Percentiles rank a stretch among this genome's conserved stretches.
phyloP scores from a whole-genome alignment of 2,329 filamentous ascomycete genomes.

The Aspergillus spinulosporus region DNA sequence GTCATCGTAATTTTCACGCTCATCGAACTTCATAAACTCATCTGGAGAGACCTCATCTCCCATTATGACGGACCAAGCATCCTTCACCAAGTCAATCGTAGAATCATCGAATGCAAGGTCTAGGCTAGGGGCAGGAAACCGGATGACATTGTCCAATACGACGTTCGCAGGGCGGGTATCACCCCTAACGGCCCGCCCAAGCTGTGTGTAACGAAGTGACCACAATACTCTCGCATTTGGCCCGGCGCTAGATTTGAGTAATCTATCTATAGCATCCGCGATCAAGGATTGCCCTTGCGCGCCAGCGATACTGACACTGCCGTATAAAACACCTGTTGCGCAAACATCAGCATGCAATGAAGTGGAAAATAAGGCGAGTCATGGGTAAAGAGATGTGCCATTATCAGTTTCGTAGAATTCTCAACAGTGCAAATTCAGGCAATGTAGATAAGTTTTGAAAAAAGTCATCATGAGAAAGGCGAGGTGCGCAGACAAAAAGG shows the following conservation, averaged over 20 bases:
- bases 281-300: slow-evolving; percentile 44
- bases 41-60: slow-evolving; percentile 52
- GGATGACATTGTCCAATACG: slow-evolving; percentile 50
- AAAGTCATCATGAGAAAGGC: slow-evolving; percentile 74
- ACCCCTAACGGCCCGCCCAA: slow-evolving; percentile 27
- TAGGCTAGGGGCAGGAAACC: slow-evolving; percentile 60
- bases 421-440: slow-evolving; percentile 92
- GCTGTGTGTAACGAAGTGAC: slow-evolving; percentile 55
- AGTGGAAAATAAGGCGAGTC: slow-evolving; percentile 23
- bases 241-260: slow-evolving; percentile 42
- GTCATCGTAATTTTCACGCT: slow-evolving; percentile 63
- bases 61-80: slow-evolving; percentile 68
- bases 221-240: slow-evolving; percentile 48
- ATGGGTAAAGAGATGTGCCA: slow-evolving; percentile 40
- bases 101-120: slow-evolving; percentile 74
- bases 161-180: slow-evolving; percentile 18
- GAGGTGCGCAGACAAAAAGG: slow-evolving; percentile 17
- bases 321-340: slow-evolving; percentile 59
- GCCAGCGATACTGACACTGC: slow-evolving; percentile 45
- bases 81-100: slow-evolving; percentile 64
- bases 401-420: slow-evolving; percentile 71
- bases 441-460: slow-evolving; percentile 97
- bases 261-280: slow-evolving; percentile 36
- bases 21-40: slow-evolving; percentile 75
- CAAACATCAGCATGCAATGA: slow-evolving; percentile 37